Conservation (phyloP, 352 stramenopile genomes). For the Globisporangium parvum region DNA sequence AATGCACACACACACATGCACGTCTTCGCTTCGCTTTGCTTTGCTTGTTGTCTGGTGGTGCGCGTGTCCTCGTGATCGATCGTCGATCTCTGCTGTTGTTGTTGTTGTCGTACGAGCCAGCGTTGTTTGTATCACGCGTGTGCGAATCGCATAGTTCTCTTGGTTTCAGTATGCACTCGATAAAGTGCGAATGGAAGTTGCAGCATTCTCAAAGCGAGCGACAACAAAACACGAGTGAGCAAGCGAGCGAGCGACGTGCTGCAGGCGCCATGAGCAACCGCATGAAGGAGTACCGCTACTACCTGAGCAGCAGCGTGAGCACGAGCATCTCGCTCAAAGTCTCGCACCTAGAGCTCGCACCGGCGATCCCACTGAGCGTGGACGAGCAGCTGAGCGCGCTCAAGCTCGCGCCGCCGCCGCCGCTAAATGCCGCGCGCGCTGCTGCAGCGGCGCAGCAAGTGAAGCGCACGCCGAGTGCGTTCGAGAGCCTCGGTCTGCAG, state of each 20-base stretch:
- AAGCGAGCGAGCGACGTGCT: not conserved
- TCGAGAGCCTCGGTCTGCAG: slow-evolving; percentile 34
- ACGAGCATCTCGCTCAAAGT: slow-evolving; percentile 77
- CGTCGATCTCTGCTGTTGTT: too few relatives aligned
- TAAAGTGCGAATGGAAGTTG: not conserved
- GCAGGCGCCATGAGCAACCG: slow-evolving; percentile 36
- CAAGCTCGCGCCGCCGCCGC: slow-evolving; percentile 6
- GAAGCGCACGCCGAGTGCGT: slow-evolving; percentile 18
- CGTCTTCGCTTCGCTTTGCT: not conserved
- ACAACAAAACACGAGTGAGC: not conserved
- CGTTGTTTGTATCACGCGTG: too few relatives aligned
- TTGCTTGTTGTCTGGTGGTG: not conserved
- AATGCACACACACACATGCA: not conserved
- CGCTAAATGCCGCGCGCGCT: not conserved
- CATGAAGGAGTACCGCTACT: slow-evolving; percentile 88
- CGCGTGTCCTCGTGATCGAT: not conserved
- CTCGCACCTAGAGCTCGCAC: slow-evolving; percentile 66
- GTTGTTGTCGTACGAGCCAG: not conserved
- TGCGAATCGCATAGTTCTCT: not conserved
- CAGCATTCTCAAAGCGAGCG: not conserved
- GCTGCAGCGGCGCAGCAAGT: not conserved
- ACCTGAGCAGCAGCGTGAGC: slow-evolving; percentile 82
- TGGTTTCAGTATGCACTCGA: not conserved
- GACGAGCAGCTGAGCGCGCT: slow-evolving; percentile 9
- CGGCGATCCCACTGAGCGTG: slow-evolving; percentile 32